Base-by-base conservation (phyloP, 2,329 filamentous ascomycete genomes). In the Trichoderma oligosporum region DNA sequence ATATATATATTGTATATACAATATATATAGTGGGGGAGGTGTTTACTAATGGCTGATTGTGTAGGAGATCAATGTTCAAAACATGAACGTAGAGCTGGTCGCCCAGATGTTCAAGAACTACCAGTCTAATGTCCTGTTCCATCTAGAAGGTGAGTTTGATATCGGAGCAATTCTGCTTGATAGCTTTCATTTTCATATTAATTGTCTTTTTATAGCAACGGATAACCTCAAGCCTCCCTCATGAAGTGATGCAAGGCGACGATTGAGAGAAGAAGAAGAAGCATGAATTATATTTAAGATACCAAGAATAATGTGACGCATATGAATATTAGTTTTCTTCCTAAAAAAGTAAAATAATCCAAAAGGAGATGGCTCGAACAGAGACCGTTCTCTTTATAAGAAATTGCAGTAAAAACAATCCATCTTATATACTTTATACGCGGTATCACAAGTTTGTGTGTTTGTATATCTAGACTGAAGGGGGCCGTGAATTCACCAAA, bases 31-130 rank as follows among this genome's bases (percentile, higher is more conserved):
- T n/a, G n/a, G n/a, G n/a, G n/a, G n/a, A 24, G 11, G 5, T 25
- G 16, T 12, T 31, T 24, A 27, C 24, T 22, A 18, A 55, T 16
- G 14, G n/a, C n/a, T n/a, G n/a, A n/a, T 12, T 2, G 31, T 27
- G 3, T 65, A 96, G 89, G 93, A 97, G 64, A 97, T 97, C 80
- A 97, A 97, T 69, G 87, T 97, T 56, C 89, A 96, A 68, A 99
- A 97, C 72, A 97, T 97, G 91, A 96, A 99, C 69, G 91, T 97
- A 33, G 94, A 97, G 75, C 82, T 97, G 2, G 94, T 97, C 4
- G 92, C 93, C 1, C 93, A 97, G 70, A 99, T 99, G 94, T 99
- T 97, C 80, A 97, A 97, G 78, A 99, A 97, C 75, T 99, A 99
- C 71, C 92, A 97, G 72, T 96, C 91, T 9, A 99, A 97, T 66